Evolutionary conservation across 345 rosid genomes (phyloP).

Genomic region (Dipteronia dyeriana): DNA sequence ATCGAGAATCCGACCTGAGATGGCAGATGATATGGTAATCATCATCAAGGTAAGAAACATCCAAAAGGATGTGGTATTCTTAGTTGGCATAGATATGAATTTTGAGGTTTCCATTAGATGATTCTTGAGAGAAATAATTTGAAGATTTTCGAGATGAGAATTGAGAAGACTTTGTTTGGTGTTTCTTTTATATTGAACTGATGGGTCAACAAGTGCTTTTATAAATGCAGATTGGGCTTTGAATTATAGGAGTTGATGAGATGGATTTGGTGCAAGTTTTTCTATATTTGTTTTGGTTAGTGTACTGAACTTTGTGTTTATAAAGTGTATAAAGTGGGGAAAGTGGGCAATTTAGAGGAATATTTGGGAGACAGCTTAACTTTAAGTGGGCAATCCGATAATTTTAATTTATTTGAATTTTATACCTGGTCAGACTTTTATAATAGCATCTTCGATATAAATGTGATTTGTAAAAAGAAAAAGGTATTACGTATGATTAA

Average conservation of each 20-base stretch:
- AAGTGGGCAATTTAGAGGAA: too few relatives aligned
- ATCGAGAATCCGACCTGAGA: conserved; percentile 1
- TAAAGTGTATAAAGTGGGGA: too few relatives aligned
- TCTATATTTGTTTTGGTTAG: too few relatives aligned
- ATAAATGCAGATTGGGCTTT: background rate
- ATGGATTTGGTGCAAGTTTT: background rate
- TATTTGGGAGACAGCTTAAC: too few relatives aligned
- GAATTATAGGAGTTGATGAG: conserved; percentile 14
- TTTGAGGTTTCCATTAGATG: conserved; percentile 7
- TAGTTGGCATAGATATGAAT: background rate
- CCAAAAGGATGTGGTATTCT: background rate
- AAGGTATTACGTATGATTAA: too few relatives aligned
- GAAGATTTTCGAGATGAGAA: background rate
- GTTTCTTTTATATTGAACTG: background rate
- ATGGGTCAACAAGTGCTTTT: background rate
- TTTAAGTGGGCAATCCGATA: too few relatives aligned
- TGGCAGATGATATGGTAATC: background rate
- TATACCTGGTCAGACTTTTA: too few relatives aligned
- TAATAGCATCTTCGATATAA: too few relatives aligned
- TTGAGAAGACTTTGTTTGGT: background rate
- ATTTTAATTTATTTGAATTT: too few relatives aligned
- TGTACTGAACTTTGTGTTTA: too few relatives aligned
- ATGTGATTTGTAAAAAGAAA: too few relatives aligned
- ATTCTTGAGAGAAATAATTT: background rate
- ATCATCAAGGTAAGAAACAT: background rate